Conservation (phyloP, 805 yeast species). For the Wickerhamiella azymoides region DNA sequence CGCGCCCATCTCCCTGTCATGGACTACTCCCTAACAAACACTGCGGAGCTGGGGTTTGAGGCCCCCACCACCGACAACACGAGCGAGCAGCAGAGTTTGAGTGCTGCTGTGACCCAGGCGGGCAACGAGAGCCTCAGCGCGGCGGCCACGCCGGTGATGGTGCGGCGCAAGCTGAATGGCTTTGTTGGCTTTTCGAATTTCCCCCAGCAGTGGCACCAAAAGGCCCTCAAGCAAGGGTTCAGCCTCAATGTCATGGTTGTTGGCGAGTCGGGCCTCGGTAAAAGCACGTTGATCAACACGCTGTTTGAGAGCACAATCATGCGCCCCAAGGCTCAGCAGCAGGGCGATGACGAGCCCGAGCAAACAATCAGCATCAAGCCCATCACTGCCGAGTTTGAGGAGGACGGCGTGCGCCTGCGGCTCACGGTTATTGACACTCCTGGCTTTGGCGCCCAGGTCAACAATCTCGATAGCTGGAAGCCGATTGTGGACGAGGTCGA, state of each 20-base stretch:
- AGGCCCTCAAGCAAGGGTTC: constrained; percentile 81
- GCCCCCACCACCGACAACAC: constrained; percentile 4
- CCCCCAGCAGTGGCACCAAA: constrained; percentile 98
- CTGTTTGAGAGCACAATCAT: constrained; percentile 54
- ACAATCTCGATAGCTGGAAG: constrained; percentile 69
- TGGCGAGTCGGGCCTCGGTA: constrained; percentile 78
- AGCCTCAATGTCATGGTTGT: constrained; percentile 77
- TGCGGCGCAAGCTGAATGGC: constrained; percentile 73
- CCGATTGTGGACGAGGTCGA: constrained; percentile 87
- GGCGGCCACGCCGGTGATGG: constrained; percentile 34
- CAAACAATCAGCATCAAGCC: constrained; percentile 43
- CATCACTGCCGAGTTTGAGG: constrained; percentile 64
- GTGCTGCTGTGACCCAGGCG: constrained; percentile 11
- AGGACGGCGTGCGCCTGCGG: constrained; percentile 79
- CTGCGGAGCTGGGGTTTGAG: constrained; percentile 6
- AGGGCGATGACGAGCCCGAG: constrained; percentile 9
- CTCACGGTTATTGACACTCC: constrained; percentile 80
- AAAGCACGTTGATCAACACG: constrained; percentile 82
- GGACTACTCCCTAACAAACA: not conserved
- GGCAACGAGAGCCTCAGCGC: constrained; percentile 7
- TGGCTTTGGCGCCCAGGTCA: constrained; percentile 85
- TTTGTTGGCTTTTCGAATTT: constrained; percentile 95
- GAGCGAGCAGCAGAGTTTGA: constrained; percentile 11
- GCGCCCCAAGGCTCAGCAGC: constrained; percentile 3
- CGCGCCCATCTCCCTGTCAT: not conserved